phyloP scores from a whole-genome alignment of 108 stramenopile genomes.

The Nitzschia putrida region DNA sequence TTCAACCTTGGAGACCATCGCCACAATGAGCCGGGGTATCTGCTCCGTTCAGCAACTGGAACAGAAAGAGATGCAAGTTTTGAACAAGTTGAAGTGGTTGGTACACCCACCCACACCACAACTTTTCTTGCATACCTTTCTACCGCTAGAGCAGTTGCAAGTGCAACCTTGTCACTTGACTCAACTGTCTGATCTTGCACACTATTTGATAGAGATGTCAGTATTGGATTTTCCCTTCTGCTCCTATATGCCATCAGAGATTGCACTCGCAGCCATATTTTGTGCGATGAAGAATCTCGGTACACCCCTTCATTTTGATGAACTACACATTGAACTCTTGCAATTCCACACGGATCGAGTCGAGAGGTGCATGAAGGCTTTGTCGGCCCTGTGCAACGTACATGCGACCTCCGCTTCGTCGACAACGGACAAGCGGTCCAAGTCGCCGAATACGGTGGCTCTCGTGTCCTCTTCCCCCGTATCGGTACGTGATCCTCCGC shows the following conservation, averaged over 20 bases:
- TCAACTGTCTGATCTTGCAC: constrained; percentile 17
- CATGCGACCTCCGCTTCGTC: no score
- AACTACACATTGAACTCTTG: no score
- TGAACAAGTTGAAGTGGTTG: constrained; percentile 50
- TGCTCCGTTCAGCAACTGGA: constrained; percentile 47
- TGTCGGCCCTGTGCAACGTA: no score
- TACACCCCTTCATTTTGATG: not conserved
- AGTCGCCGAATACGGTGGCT: no score
- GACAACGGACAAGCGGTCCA: no score
- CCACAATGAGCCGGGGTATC: constrained; percentile 37
- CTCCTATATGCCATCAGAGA: constrained; percentile 24
- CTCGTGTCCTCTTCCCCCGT: no score
- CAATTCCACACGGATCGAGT: no score
- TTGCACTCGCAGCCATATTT: constrained; percentile 38
- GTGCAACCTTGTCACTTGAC: not conserved
- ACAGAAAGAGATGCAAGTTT: constrained; percentile 45
- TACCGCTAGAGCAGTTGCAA: constrained; percentile 16
- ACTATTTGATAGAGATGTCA: constrained; percentile 36
- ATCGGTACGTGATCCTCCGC: no score
- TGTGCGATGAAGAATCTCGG: constrained; percentile 8
- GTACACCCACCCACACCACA: constrained; percentile 61
- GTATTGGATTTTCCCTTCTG: constrained; percentile 42
- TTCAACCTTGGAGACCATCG: constrained; percentile 49
- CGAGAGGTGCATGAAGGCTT: no score
- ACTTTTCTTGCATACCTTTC: constrained; percentile 33